These are phyloP conservation scores for Eimeria acervulina DNA, from an alignment of 169 alveolate species.

Conservation along the genomic window DNA sequence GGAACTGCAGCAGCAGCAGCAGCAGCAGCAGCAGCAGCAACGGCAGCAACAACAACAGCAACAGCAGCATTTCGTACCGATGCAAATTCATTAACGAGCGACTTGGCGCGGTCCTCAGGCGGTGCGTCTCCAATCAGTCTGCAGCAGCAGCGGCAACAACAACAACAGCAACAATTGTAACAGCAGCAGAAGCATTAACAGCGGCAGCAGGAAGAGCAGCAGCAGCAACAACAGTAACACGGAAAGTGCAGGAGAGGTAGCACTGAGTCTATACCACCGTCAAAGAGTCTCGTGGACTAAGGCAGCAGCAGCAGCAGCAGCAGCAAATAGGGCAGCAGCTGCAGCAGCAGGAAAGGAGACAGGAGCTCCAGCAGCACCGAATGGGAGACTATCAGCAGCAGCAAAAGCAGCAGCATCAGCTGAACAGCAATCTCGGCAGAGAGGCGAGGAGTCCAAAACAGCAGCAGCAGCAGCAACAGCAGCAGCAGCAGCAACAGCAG, in stretches of 20 bases:
- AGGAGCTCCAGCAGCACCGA: not conserved
- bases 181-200: constrained; percentile 34
- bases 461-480: not conserved
- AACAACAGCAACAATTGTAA: not conserved
- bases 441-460: not conserved
- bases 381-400: not conserved
- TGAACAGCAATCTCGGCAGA: too few species aligned
- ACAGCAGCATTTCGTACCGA: not conserved
- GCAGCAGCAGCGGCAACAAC: constrained; percentile 8
- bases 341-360: not conserved
- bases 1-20: not conserved
- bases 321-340: too few species aligned
- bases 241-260: not conserved
- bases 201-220: too few species aligned
- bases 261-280: too few species aligned
- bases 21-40: constrained; percentile 29
- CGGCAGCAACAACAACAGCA: constrained; percentile 16
- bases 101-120: constrained; percentile 23
- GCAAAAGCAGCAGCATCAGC: too few species aligned
- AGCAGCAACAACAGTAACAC: not conserved
- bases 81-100: constrained; percentile 12
- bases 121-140: constrained; percentile 41
- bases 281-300: too few species aligned
- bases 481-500: constrained; percentile 26
- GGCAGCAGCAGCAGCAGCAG: too few species aligned